phyloP scores from a whole-genome alignment of 176 grass and related monocot species.

The Hordeum vulgare region DNA sequence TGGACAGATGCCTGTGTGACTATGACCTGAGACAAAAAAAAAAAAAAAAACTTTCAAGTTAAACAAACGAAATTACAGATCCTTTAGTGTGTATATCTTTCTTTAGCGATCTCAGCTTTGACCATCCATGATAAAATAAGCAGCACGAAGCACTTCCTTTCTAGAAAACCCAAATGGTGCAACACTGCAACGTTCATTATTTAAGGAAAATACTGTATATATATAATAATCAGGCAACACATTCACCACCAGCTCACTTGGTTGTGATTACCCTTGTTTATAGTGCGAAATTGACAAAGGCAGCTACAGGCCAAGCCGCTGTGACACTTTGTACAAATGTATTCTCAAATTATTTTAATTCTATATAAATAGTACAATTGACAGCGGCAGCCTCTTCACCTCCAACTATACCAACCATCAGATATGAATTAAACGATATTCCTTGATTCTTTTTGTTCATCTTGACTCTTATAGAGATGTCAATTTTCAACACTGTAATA shows the following conservation, averaged over 20 bases:
- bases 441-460: neutral
- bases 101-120: neutral
- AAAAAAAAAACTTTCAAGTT: neutral
- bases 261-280: neutral
- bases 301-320: neutral
- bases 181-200: neutral
- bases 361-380: neutral
- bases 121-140: neutral
- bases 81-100: neutral
- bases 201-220: neutral
- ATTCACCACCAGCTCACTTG: neutral
- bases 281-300: neutral
- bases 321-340: neutral
- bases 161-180: neutral
- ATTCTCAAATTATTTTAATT: neutral
- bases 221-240: neutral
- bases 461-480: neutral
- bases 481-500: neutral
- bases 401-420: neutral
- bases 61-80: neutral
- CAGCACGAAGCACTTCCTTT: neutral
- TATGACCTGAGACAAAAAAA: constrained; percentile 57
- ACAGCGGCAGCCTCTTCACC: neutral
- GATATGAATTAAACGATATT: neutral
- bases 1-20: constrained; percentile 86